These are phyloP conservation scores for Hyphopichia fennica DNA, from an alignment of 1,139 yeast species.

Conservation along the genomic window DNA sequence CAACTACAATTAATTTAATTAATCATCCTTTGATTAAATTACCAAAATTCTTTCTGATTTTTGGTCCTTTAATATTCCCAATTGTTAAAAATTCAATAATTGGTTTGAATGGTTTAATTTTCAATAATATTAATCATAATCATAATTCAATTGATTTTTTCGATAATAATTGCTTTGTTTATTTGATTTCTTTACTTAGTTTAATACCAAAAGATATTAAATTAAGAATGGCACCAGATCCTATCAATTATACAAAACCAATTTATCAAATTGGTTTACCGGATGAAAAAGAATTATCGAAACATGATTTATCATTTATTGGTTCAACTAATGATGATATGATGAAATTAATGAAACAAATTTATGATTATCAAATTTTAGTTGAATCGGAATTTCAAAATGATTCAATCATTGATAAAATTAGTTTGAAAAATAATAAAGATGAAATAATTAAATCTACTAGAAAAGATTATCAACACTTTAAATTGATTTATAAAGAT, in stretches of 20 bases:
- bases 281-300: conserved; percentile 33
- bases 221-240: conserved; percentile 10
- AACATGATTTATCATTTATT: conserved; percentile 30
- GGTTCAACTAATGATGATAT: conserved; percentile 77
- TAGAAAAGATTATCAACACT: conserved; percentile 37
- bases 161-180: conserved; percentile 31
- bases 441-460: conserved; percentile 27
- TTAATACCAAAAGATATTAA: conserved; percentile 32
- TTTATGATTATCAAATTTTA: conserved; percentile 54
- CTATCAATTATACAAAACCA: conserved; percentile 38
- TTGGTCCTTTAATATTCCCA: conserved; percentile 75
- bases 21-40: conserved; percentile 52
- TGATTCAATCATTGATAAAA: neutral
- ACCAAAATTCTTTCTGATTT: conserved; percentile 44
- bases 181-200: conserved; percentile 36
- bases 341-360: conserved; percentile 50
- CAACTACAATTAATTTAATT: neutral
- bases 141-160: conserved; percentile 30
- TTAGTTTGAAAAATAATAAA: neutral
- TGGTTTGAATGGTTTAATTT: conserved; percentile 59
- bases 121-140: conserved; percentile 40
- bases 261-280: conserved; percentile 66
- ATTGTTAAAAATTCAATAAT: conserved; percentile 69
- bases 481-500: conserved; percentile 32
- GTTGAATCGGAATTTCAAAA: conserved; percentile 18